phyloP scores from a whole-genome alignment of 75 land plant genomes.

The Ceratopteris richardii region DNA sequence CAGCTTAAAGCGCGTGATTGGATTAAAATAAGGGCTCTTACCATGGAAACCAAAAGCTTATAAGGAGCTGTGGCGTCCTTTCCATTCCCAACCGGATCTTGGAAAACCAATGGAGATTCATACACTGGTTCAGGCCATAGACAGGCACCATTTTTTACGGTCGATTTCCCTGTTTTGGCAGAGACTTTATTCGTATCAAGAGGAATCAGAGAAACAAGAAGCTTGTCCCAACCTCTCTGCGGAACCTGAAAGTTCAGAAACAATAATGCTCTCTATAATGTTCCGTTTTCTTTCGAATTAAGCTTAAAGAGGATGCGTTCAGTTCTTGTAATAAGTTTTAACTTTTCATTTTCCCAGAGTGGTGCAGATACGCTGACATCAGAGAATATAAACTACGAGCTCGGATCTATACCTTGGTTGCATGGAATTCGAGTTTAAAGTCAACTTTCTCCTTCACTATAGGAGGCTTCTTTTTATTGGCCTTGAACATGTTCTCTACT shows the following conservation, averaged over 20 bases:
- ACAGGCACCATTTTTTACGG: constrained; percentile 66
- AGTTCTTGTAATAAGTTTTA: background rate
- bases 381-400: background rate
- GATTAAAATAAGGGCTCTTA: no score
- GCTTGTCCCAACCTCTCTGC: constrained; percentile 73
- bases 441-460: constrained; percentile 28
- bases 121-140: constrained; percentile 81
- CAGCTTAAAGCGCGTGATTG: no score
- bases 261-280: background rate
- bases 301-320: background rate
- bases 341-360: background rate
- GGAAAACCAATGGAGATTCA: constrained; percentile 63
- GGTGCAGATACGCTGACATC: background rate
- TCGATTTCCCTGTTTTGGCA: constrained; percentile 60
- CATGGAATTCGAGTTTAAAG: constrained; percentile 25
- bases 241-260: constrained; percentile 42
- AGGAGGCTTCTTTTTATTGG: constrained; percentile 17
- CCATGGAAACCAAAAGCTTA: constrained; percentile 67
- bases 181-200: constrained; percentile 59
- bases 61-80: constrained; percentile 43
- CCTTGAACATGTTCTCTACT: constrained; percentile 19
- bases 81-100: constrained; percentile 36
- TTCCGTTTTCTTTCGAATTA: background rate
- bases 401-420: constrained; percentile 17
- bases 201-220: constrained; percentile 60